Base-by-base conservation (phyloP, 768 basidiomycete genomes). In the Suillus alpinus region DNA sequence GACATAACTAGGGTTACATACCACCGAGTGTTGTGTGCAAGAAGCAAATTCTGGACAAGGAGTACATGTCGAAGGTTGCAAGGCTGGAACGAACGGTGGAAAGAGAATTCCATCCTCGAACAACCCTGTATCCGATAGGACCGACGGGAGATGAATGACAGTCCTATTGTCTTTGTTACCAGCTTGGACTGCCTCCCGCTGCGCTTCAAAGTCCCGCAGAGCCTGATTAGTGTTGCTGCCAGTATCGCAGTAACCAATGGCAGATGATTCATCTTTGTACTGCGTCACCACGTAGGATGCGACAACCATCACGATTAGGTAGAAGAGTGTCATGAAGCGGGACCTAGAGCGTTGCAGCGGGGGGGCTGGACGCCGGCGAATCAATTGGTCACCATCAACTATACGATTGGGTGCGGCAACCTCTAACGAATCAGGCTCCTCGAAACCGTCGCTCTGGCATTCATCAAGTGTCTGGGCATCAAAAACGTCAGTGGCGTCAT, bases 201-300 rank as follows among this genome's bases (percentile, higher is more conserved):
- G 75, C 6, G 74, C 75, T 47, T 81, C 78, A 20, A 86, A 65
- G 14, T 71, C 75, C 60, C 84, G 83, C 55, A 92, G 73, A 3
- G 77, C 75, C 26, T 66, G 71, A 70, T 89, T 94, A 32, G 86
- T 88, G 64, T 78, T 76, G 59, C 72, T 83, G 20, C 83, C 87
- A 39, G 82, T 73, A 63, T 91, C 85, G 68, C 92, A 94, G 73
- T 85, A 94, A 5, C 93, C 92, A 65, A 94, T 86, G 12, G 79
- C 71, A 2, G 86, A 77, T 6, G 92, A 92, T 65, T 89, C 85
- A 13, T 65, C 61, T 75, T 92, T 92, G 78, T 85, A 90, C 18
- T 78, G 77, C 66, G 78, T 65, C 20, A 78, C 62, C 26, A 73
- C 63, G 62, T 71, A 74, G 14, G 71, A 74, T 20, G 73, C 63